These are phyloP conservation scores for Hymenochaete sp. DNA, from an alignment of 1,284 basidiomycete genomes.

Conservation along the genomic window DNA sequence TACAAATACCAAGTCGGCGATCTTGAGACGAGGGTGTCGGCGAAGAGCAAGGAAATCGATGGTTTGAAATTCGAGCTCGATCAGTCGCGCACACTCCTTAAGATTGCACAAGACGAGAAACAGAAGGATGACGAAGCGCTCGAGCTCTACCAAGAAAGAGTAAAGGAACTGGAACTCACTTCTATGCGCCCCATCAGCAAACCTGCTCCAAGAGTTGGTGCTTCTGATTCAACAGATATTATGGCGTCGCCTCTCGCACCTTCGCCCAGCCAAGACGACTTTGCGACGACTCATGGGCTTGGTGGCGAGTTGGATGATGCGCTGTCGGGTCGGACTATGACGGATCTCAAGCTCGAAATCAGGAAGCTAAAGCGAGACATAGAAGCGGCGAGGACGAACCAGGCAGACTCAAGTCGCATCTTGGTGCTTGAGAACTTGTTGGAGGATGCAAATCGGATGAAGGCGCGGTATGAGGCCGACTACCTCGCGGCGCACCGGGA, in stretches of 20 bases:
- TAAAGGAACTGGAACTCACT: conserved; percentile 76
- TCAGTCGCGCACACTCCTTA: conserved; percentile 59
- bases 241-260: conserved; percentile 33
- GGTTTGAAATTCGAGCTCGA: conserved; percentile 71
- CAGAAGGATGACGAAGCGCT: conserved; percentile 78
- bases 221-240: conserved; percentile 23
- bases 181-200: conserved; percentile 37
- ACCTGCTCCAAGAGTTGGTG: conserved; percentile 20
- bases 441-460: conserved; percentile 86
- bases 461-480: conserved; percentile 82
- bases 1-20: conserved; percentile 85
- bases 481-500: conserved; percentile 81
- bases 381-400: conserved; percentile 62
- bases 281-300: conserved; percentile 46
- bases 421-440: conserved; percentile 84
- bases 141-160: conserved; percentile 85
- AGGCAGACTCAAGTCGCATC: conserved; percentile 65
- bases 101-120: conserved; percentile 61
- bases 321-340: conserved; percentile 78
- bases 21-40: conserved; percentile 63
- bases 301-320: conserved; percentile 83
- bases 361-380: conserved; percentile 79
- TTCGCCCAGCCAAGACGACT: conserved; percentile 30
- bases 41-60: conserved; percentile 64
- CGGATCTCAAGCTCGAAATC: conserved; percentile 82